Conservation (phyloP, 805 yeast genomes). For the Nakazawaea molendinolei region DNA sequence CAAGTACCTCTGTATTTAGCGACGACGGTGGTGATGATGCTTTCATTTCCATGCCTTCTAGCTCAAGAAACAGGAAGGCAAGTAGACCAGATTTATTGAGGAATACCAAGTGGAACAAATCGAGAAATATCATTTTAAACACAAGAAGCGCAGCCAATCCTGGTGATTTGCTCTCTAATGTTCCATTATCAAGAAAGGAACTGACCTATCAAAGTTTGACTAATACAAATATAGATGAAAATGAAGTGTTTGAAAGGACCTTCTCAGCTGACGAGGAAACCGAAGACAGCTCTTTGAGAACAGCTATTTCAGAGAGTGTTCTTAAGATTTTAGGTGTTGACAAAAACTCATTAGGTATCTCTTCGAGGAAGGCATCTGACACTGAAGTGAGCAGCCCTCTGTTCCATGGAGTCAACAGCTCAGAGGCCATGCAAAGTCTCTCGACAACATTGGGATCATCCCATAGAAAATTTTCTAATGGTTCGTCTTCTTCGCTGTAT, state of each 20-base stretch:
- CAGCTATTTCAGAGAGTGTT: constrained; percentile 65
- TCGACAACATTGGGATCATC: not conserved
- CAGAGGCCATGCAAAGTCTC: constrained; percentile 1
- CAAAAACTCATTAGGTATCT: constrained; percentile 19
- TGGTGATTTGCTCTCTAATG: constrained; percentile 80
- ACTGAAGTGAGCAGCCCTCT: constrained; percentile 6
- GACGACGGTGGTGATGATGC: constrained; percentile 3
- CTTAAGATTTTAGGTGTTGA: constrained; percentile 63
- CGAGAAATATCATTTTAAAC: constrained; percentile 46
- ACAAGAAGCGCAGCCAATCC: constrained; percentile 62
- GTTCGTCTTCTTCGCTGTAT: constrained; percentile 1
- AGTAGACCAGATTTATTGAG: not conserved
- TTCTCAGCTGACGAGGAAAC: constrained; percentile 64
- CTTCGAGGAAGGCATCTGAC: not conserved
- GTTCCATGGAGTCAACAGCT: not conserved
- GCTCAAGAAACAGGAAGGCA: constrained; percentile 2
- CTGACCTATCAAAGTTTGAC: constrained; percentile 10
- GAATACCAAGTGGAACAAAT: constrained; percentile 14
- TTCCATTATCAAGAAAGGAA: constrained; percentile 50
- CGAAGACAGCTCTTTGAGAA: constrained; percentile 57
- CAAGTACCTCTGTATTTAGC: not conserved
- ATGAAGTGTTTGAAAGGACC: constrained; percentile 26
- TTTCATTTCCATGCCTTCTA: constrained; percentile 12
- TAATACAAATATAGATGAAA: constrained; percentile 9
- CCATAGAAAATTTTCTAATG: constrained; percentile 1